These are phyloP conservation scores for Dillenia turbinata DNA, from an alignment of 164 flowering plant species.

Conservation along the genomic window DNA sequence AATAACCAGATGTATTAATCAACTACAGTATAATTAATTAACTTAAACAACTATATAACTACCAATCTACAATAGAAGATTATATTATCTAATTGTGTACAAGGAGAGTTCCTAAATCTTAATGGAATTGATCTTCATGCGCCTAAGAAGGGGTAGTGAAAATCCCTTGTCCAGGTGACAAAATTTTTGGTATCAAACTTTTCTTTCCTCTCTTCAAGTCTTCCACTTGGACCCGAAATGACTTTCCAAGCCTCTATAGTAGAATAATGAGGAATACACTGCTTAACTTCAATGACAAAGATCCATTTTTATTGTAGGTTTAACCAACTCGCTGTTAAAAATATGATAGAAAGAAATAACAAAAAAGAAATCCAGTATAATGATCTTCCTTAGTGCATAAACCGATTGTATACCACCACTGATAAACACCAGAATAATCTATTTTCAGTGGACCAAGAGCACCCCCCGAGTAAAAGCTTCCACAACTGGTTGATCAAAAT, in stretches of 20 bases:
- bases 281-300: constrained; percentile 50
- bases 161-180: constrained; percentile 79
- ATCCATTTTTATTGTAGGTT: constrained; percentile 12
- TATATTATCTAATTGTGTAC: too few relatives aligned
- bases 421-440: constrained; percentile 14
- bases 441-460: constrained; percentile 12
- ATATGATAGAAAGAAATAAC: constrained; percentile 12
- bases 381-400: constrained; percentile 14
- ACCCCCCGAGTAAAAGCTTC: constrained; percentile 3
- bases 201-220: constrained; percentile 36
- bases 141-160: constrained; percentile 25
- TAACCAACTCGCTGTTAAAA: constrained; percentile 6
- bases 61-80: too few relatives aligned
- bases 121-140: neutral
- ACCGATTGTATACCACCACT: constrained; percentile 17
- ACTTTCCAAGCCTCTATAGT: constrained; percentile 42
- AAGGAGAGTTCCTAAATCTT: too few relatives aligned
- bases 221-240: constrained; percentile 85
- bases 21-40: too few relatives aligned
- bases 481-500: constrained; percentile 8
- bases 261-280: constrained; percentile 61
- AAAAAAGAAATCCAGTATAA: constrained; percentile 15
- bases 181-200: constrained; percentile 70
- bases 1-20: too few relatives aligned
- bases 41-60: too few relatives aligned